phyloP scores from a whole-genome alignment of 108 stramenopile genomes.

The Pseudonitzschia pungens region DNA sequence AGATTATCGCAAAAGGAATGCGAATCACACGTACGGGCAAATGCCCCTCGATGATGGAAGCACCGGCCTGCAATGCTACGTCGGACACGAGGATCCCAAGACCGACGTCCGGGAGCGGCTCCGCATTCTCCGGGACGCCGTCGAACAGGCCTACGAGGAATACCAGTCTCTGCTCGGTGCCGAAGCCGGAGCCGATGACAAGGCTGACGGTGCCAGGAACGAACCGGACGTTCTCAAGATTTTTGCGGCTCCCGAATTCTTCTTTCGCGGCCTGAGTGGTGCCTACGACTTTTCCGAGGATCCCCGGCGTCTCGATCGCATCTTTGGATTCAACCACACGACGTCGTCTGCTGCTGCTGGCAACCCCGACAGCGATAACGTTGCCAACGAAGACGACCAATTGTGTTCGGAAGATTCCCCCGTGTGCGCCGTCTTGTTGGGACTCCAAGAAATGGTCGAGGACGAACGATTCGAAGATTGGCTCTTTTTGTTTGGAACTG shows the following conservation, averaged over 20 bases:
- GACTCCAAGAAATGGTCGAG: conserved; percentile 55
- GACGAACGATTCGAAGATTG: conserved; percentile 63
- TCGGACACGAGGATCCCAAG: conserved; percentile 52
- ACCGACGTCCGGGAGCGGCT: conserved; percentile 49
- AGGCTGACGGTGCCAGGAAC: not conserved
- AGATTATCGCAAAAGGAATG: not conserved
- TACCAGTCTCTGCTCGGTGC: not conserved
- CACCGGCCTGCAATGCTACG: conserved; percentile 52
- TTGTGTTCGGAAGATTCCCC: conserved; percentile 34
- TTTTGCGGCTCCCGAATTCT: conserved; percentile 80
- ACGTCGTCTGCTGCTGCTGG: not conserved
- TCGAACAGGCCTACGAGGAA: conserved; percentile 56
- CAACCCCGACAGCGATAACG: not conserved
- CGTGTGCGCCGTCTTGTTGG: conserved; percentile 61
- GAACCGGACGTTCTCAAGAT: conserved; percentile 47
- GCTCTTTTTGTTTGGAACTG: conserved; percentile 75
- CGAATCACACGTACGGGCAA: conserved; percentile 17
- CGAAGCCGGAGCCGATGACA: not conserved
- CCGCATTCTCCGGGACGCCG: conserved; percentile 62
- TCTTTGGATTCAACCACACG: conserved; percentile 5
- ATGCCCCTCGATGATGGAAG: conserved; percentile 9
- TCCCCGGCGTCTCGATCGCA: not conserved
- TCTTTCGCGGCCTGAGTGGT: conserved; percentile 57
- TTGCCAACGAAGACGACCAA: conserved; percentile 20
- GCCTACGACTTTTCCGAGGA: conserved; percentile 57